Evolutionary conservation across 441 rosid species (phyloP).

Genomic region (Arabidopsis lyrata): DNA sequence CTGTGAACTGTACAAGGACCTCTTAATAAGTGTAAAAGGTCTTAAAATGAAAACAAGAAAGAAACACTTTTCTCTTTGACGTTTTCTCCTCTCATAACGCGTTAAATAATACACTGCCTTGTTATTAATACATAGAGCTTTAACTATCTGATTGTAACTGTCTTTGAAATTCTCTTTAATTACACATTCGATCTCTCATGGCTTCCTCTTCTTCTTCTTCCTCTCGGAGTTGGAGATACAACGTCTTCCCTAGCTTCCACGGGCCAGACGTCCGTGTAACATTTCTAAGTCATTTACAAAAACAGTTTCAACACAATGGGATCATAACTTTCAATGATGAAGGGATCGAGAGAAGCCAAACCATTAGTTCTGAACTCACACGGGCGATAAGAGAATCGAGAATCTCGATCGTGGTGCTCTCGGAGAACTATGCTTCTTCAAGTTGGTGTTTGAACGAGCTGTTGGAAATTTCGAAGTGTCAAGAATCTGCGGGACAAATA

Average conservation of each 20-base stretch:
- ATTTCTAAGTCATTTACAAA: constrained; percentile 1
- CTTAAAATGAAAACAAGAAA: too few relatives aligned
- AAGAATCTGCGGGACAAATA: not conserved
- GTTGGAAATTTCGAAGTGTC: not conserved
- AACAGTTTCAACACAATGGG: constrained; percentile 2
- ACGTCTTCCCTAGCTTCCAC: constrained; percentile 1
- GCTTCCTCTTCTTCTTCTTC: constrained; percentile 4
- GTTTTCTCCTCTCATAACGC: too few relatives aligned
- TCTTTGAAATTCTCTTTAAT: not conserved
- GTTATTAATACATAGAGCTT: not conserved
- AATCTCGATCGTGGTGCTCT: constrained; percentile 2
- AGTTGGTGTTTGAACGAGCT: constrained; percentile 5
- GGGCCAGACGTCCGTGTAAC: constrained; percentile 16
- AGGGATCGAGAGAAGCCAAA: not conserved
- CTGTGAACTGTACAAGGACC: too few relatives aligned
- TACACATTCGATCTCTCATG: not conserved
- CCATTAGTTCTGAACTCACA: not conserved
- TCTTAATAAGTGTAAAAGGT: too few relatives aligned
- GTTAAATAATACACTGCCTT: not conserved
- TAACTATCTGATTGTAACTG: not conserved
- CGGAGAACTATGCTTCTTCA: constrained; percentile 2
- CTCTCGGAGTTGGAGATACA: constrained; percentile 6
- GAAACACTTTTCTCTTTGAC: too few relatives aligned
- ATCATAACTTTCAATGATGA: not conserved
- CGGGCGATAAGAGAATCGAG: not conserved